Evolutionary conservation across 2,329 filamentous ascomycete genomes (phyloP), one percentile per base, ranked within the genome.

Genomic region (Stagonosporopsis vannaccii): DNA sequence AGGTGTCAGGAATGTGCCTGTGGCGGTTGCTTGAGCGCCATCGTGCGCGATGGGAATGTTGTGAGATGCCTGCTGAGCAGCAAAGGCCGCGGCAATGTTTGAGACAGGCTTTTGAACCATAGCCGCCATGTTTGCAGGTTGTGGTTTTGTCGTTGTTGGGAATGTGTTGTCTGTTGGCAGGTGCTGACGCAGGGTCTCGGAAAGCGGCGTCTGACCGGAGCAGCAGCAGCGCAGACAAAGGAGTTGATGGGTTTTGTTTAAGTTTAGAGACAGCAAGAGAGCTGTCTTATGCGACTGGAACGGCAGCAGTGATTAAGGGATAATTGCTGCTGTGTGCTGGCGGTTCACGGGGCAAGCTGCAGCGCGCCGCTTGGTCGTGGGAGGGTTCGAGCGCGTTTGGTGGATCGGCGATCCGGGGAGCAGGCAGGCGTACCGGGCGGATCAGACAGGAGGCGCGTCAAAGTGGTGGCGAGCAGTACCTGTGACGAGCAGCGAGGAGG

Each of bases 1-100:
- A 73, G 94, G 94, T 75, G 94, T 97, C 62, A 90, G 92, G 71
- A 97, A 87, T 76, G 86, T 82, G 61, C 62, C 68, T 47, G 59
- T 59, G 17, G 60, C 58, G 45, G 62, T 51, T 53, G 60, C 53
- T 54, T 66, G 66, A 53, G 61, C 60, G 59, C 64, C 68, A 63
- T 76, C 68, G 55, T 71, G 67, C 17, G 61, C 39, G 36, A 70
- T 70, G 45, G 71, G 68, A 36, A 74, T 72, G 59, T 43, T 36
- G 36, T 39, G 41, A 11, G 53, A 56, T 65, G 62, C 67, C 49
- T 69, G 65, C 55, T 71, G 68, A 43, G 64, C 64, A 56, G 73
- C 73, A 58, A 78, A 75, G 52, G 76, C 76, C 51, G 71, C 70
- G 60, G 75, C 71, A 59, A 78, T 74, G 74, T 73, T 77, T 61